These are phyloP conservation scores for Penicillium sp. DNA, from an alignment of 2,329 filamentous ascomycete species.

Conservation along the genomic window DNA sequence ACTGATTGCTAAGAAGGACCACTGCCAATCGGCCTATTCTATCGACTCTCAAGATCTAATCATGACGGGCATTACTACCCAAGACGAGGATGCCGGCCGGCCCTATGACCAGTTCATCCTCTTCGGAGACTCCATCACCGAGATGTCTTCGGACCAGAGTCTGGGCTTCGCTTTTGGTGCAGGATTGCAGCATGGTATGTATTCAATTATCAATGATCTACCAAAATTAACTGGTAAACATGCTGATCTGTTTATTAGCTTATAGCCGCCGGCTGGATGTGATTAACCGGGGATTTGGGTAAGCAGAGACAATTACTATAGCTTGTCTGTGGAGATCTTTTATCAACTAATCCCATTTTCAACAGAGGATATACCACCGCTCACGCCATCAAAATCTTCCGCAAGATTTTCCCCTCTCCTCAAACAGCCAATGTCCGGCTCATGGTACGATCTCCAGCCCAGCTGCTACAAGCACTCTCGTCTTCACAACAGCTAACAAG, in stretches of 20 bases:
- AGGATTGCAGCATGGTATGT: constrained; percentile 71
- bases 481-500: constrained; percentile 9
- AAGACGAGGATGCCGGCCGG: constrained; percentile 26
- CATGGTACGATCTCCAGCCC: constrained; percentile 43
- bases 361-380: constrained; percentile 78
- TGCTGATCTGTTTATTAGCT: constrained; percentile 53
- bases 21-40: not conserved
- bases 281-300: constrained; percentile 82
- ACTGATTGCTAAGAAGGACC: not conserved
- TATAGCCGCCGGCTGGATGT: constrained; percentile 82
- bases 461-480: not conserved
- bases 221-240: constrained; percentile 1
- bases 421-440: constrained; percentile 55
- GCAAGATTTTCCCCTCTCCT: constrained; percentile 73
- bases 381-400: constrained; percentile 72
- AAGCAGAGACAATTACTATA: constrained; percentile 22
- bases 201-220: not conserved
- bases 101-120: constrained; percentile 78
- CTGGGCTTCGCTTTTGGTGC: constrained; percentile 77
- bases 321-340: not conserved
- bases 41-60: not conserved
- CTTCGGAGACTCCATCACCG: constrained; percentile 88
- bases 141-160: constrained; percentile 66
- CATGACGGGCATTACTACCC: constrained; percentile 9
- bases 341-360: not conserved